phyloP scores from a whole-genome alignment of 1,284 basidiomycete species.

The Pseudozyma hubeiensis region DNA sequence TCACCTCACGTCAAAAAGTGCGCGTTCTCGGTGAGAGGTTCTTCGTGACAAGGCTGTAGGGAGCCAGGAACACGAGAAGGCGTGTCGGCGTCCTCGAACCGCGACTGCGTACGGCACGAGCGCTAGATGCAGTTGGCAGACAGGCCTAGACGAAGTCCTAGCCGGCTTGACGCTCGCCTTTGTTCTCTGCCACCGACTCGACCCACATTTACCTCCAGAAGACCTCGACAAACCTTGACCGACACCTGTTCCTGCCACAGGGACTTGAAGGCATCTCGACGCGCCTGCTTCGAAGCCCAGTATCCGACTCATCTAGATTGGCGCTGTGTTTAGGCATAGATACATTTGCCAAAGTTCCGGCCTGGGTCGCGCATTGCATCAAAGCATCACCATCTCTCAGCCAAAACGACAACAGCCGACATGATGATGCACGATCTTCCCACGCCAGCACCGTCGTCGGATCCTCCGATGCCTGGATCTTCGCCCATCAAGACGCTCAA shows the following conservation, averaged over 20 bases:
- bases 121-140: not conserved
- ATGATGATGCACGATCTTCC: constrained; percentile 52
- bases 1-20: constrained; percentile 28
- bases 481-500: constrained; percentile 31
- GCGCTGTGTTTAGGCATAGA: not conserved
- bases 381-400: too few relatives aligned
- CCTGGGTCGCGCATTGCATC: too few relatives aligned
- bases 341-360: too few relatives aligned
- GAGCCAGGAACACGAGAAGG: not conserved
- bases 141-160: too few relatives aligned
- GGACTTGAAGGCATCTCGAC: not conserved
- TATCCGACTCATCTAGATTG: not conserved
- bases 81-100: constrained; percentile 11
- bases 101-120: constrained; percentile 4
- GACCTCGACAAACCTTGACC: not conserved
- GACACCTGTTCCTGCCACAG: too few relatives aligned
- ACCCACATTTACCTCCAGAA: not conserved
- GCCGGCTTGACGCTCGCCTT: not conserved
- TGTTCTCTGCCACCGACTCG: too few relatives aligned
- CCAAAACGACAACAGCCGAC: not conserved
- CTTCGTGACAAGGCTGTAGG: not conserved
- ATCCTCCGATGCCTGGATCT: constrained; percentile 46
- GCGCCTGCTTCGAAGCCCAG: not conserved
- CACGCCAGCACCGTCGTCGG: constrained; percentile 53
- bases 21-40: constrained; percentile 14